Base-by-base conservation (phyloP, 2,329 filamentous ascomycete genomes). In the Knufia fluminis region DNA sequence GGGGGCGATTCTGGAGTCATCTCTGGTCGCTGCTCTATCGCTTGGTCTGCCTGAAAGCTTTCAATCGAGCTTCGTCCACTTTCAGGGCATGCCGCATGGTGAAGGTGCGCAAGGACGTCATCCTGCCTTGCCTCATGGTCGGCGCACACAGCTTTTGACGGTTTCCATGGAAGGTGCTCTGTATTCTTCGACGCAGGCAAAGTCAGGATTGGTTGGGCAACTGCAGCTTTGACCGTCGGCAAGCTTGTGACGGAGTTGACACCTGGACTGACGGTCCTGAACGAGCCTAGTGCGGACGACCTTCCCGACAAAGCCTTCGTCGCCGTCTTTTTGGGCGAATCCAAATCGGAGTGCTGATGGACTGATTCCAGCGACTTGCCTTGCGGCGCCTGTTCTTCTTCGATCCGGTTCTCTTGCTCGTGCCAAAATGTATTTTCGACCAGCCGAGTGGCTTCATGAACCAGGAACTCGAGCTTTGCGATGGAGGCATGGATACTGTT, bases 401-500 rank as follows among this genome's bases (percentile, higher is more conserved):
- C 20, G 19, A 16, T 14, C 23, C 24, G 4, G 22, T 36, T 46
- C 14, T 33, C 44, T 38, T 20, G 16, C 17, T 46, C 44, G 2
- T 20, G 19, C 14, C 9, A 23, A 14, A 22, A 16, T 3, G 44
- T 31, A 24, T n/a, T 24, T 36, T 46, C 44, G 10, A 31, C 44
- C 24, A 46, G 32, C 8, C 28, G 31, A 23, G 44, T 19, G 14
- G 44, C 44, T 24, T 46, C 44, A 36, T 38, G 28, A 20, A 46
- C n/a, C 14, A 46, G 31, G 16, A 19, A 20, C 12, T 46, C 44
- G 24, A 46, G 44, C 32, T 46, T 36, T 23, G 19, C 44, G 22
- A 46, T 46, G 10, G 44, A 36, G 19, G 28, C 44, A 36, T 19
- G 44, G 19, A 46, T 16, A 16, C n/a, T 46, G n/a, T 28, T 20